Evolutionary conservation across 2,329 filamentous ascomycete genomes (phyloP), one percentile per base, ranked within the genome.

Genomic region (Sphaerulina musiva): DNA sequence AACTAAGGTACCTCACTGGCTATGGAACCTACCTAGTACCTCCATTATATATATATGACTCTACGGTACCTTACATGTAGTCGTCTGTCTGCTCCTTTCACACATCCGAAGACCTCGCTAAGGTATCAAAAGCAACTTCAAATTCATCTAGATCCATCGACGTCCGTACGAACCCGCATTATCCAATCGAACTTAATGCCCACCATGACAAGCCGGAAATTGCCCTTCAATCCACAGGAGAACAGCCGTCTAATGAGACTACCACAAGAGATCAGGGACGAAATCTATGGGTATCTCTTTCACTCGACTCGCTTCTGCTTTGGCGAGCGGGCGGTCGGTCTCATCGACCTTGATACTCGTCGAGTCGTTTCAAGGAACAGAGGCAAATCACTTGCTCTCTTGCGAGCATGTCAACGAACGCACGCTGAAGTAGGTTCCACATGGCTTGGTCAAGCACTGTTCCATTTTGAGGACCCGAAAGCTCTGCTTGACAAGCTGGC

Each of bases 241-340:
- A 26, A 32, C n/a, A 44, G 39, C 32, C 31, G 26, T 38, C 46
- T 58, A 11, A 53, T 56, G 49, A 50, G 51, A 49, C 48, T 60
- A 38, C 53, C 58, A 6, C 58, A 57, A 48, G 58, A 60, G 41
- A 20, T 60, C 9, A 53, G 49, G 26, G 56, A 60, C 43, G 14
- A 39, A n/a, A 56, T 60, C 38, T 59, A 60, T 23, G 53, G 34
- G 3, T 20, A 47, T 26, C 10, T 58, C 36, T 60, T 58, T 42
- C 39, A 31, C 32, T 53, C 49, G 17, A 59, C 50, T 10, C 42
- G 50, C 11, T 46, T 54, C 40, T 29, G 43, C 46, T 56, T 54
- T 32, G 56, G 56, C 9, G 38, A 51, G 54, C 53, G 49, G 47
- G 43, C 53, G 3, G 45, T 44, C 32, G 46, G 49, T 26, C 48